phyloP scores from a whole-genome alignment of 2,329 filamentous ascomycete genomes.

The Colletotrichum paranaense region DNA sequence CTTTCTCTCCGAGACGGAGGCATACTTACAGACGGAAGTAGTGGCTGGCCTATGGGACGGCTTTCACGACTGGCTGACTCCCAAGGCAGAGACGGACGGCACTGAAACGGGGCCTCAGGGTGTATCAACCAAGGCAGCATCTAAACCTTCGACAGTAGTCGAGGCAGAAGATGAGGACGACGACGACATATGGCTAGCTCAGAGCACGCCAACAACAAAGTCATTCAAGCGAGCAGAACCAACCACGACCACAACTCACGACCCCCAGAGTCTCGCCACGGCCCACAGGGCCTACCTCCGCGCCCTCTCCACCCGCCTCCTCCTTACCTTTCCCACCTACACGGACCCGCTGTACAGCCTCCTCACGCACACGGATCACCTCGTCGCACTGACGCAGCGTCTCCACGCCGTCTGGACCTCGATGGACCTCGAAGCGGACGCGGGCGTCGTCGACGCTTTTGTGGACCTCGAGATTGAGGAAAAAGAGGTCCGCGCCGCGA shows the following conservation, averaged over 20 bases:
- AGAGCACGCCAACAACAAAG: constrained; percentile 36
- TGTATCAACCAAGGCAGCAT: not conserved
- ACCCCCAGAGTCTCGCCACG: constrained; percentile 85
- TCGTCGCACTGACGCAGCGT: constrained; percentile 80
- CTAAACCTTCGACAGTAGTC: constrained; percentile 4
- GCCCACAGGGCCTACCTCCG: constrained; percentile 84
- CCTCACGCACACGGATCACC: constrained; percentile 81
- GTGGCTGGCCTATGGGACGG: constrained; percentile 84
- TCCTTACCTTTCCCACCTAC: constrained; percentile 73
- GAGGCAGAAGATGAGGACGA: constrained; percentile 28
- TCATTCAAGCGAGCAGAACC: constrained; percentile 36
- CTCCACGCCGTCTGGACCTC: constrained; percentile 82
- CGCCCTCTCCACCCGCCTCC: constrained; percentile 72
- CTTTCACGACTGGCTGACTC: constrained; percentile 80
- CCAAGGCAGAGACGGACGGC: constrained; percentile 45
- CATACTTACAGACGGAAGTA: constrained; percentile 91
- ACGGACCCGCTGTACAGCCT: constrained; percentile 74
- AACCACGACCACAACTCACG: constrained; percentile 63
- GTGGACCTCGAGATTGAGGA: constrained; percentile 80
- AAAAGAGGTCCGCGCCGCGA: constrained; percentile 70
- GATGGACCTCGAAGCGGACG: constrained; percentile 83
- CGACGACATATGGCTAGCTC: constrained; percentile 56
- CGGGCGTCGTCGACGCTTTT: constrained; percentile 82
- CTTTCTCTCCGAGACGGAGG: constrained; percentile 87
- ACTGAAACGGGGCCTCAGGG: not conserved